Conservation (phyloP, 2,329 filamentous ascomycete species). For the Penicillium palitans region DNA sequence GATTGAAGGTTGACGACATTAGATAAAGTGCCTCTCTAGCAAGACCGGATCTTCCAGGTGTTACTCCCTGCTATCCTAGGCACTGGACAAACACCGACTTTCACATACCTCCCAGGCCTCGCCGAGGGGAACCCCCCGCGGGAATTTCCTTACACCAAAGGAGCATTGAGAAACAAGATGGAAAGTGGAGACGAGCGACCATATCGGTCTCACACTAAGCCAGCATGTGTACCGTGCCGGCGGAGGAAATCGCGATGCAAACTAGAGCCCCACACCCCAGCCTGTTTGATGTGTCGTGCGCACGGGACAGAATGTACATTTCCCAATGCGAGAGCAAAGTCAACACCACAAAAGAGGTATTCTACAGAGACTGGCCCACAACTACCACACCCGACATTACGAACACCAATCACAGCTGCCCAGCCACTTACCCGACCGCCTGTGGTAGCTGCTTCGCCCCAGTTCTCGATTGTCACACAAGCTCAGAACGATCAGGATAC, state of each 20-base stretch:
- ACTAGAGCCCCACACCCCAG: background rate
- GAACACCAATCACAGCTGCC: background rate
- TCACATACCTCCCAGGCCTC: background rate
- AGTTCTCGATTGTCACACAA: background rate
- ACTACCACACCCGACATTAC: background rate
- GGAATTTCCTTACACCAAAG: background rate
- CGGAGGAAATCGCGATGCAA: constrained; percentile 22
- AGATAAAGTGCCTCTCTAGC: background rate
- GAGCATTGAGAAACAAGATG: background rate
- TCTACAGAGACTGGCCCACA: background rate
- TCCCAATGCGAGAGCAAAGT: constrained; percentile 2
- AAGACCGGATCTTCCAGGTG: background rate
- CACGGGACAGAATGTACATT: constrained; percentile 21
- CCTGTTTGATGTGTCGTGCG: constrained; percentile 19
- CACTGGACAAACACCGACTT: background rate
- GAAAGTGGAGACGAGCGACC: constrained; percentile 13
- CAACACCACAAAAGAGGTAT: background rate
- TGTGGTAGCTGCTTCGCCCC: background rate
- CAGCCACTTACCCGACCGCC: background rate
- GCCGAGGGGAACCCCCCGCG: constrained; percentile 3
- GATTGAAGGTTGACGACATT: background rate
- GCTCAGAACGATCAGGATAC: constrained; percentile 1
- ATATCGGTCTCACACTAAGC: constrained; percentile 19
- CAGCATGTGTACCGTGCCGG: constrained; percentile 18
- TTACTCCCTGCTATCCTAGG: background rate